Evolutionary conservation across 2,329 filamentous ascomycete species (phyloP).

Genomic region (Celoporthe dispersa): DNA sequence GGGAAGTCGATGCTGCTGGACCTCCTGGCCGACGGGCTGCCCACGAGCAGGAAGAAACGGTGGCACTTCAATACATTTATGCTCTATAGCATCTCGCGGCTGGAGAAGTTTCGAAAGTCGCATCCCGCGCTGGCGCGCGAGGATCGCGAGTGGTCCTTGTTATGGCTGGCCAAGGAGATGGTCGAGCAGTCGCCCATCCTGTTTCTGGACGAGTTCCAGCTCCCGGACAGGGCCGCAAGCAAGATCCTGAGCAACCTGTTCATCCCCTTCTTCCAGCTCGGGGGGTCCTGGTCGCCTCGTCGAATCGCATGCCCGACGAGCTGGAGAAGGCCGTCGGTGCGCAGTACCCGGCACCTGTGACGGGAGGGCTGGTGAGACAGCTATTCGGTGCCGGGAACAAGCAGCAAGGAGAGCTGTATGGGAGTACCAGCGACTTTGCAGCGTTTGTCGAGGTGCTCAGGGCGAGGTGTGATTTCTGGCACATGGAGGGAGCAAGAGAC

Average conservation of each 20-base stretch:
- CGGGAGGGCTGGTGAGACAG: constrained; percentile 55
- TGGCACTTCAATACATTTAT: constrained; percentile 91
- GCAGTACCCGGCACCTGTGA: constrained; percentile 64
- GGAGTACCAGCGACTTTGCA: constrained; percentile 72
- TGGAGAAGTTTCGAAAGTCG: constrained; percentile 66
- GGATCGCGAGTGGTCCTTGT: constrained; percentile 65
- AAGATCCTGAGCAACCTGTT: constrained; percentile 82
- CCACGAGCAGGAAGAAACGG: constrained; percentile 71
- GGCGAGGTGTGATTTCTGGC: constrained; percentile 80
- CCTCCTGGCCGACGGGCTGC: constrained; percentile 76
- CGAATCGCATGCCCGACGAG: constrained; percentile 84
- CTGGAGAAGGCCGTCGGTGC: constrained; percentile 75
- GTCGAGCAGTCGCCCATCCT: constrained; percentile 75
- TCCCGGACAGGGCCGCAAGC: constrained; percentile 76
- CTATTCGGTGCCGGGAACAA: constrained; percentile 47
- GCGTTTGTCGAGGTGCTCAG: constrained; percentile 77
- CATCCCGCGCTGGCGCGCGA: constrained; percentile 33
- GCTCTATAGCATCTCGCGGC: constrained; percentile 73
- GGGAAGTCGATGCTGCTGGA: constrained; percentile 88
- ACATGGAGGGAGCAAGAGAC: constrained; percentile 77
- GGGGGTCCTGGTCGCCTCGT: constrained; percentile 81
- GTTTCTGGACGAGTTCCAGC: constrained; percentile 83
- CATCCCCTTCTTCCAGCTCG: constrained; percentile 80
- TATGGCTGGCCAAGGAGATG: constrained; percentile 77
- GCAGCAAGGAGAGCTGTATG: constrained; percentile 56